Conservation (phyloP, 2,329 filamentous ascomycete species). For the Trichothecium sympodiale region DNA sequence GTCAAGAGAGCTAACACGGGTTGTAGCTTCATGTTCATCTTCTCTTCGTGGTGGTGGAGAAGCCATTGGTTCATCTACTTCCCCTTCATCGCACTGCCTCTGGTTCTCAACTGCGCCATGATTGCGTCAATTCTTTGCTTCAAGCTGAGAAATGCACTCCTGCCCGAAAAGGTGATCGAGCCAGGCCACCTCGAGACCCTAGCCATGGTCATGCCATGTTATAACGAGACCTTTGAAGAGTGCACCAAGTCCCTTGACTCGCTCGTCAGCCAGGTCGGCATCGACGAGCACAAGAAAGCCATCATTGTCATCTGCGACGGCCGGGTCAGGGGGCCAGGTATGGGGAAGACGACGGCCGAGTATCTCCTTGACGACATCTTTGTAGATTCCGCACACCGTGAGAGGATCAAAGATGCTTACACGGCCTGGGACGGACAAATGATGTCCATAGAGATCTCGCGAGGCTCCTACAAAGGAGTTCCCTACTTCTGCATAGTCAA, state of each 20-base stretch:
- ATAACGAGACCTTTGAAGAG: slow-evolving; percentile 29
- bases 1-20: background rate
- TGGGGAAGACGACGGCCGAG: slow-evolving; percentile 14
- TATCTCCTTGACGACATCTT: slow-evolving; percentile 29
- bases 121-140: slow-evolving; percentile 11
- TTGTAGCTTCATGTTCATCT: slow-evolving; percentile 12
- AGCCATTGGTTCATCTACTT: slow-evolving; percentile 12
- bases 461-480: slow-evolving; percentile 25
- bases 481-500: slow-evolving; percentile 31
- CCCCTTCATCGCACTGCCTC: slow-evolving; percentile 14
- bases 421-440: slow-evolving; percentile 23
- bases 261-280: slow-evolving; percentile 10
- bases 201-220: slow-evolving; percentile 28
- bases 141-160: slow-evolving; percentile 7
- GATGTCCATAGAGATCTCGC: slow-evolving; percentile 25
- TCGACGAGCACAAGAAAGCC: slow-evolving; percentile 10
- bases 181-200: slow-evolving; percentile 18
- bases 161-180: slow-evolving; percentile 9
- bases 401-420: slow-evolving; percentile 21
- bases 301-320: slow-evolving; percentile 15
- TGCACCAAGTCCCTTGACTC: slow-evolving; percentile 19
- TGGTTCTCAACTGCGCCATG: slow-evolving; percentile 14
- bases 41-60: slow-evolving; percentile 14
- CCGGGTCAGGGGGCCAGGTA: slow-evolving; percentile 11
- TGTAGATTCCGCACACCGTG: slow-evolving; percentile 9